Base-by-base conservation (phyloP, 495 filamentous ascomycete species). In the Penicillium pancosmium region DNA sequence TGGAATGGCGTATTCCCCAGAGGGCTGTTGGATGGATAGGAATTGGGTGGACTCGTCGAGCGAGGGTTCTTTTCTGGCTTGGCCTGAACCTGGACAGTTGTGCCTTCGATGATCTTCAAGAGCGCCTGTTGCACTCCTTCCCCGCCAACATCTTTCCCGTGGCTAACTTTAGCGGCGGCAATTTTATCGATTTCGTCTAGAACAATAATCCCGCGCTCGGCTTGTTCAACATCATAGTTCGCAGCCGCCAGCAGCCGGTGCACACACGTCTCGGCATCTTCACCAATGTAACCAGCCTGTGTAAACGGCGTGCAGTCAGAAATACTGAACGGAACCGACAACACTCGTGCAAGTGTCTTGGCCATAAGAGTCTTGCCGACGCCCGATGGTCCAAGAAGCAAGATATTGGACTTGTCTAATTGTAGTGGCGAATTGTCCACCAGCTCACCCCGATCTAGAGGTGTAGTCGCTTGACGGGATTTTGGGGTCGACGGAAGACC, bases 181-280 rank as follows among this genome's bases (percentile, higher is more conserved):
- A 98, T 92, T 75, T 98, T 98, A 78, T 98, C 94, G 40, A 98
- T 87, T 70, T 98, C 94, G 62, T 98, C 94, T 6, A 98, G 82
- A 60, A 92, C 93, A 50, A 98, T 91, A 54, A 98, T 98, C 10
- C 94, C 94, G 33, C 88, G 84, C 69, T 98, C 94, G 33, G 91
- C 89, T 44, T 88, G 86, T 53, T 87, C 85, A 18, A 94, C 85
- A 64, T 96, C 90, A 77, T 96, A 96, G 71, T 95, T 90, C 18
- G 93, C 88, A 50, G 95, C 93, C 57, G 92, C 88, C 9, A 98
- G 78, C 33, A 98, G 81, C 25, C 93, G 84, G 64, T 96, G 91
- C 18, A 98, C 91, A 64, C 92, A 96, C 1, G 90, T 86, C 65
- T 98, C 94, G 46, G 90, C 93, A 67, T 98, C 94, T 68, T 97